These are phyloP conservation scores for Trichomonas tenax DNA, from an alignment of 208 protist species.

Conservation along the genomic window DNA sequence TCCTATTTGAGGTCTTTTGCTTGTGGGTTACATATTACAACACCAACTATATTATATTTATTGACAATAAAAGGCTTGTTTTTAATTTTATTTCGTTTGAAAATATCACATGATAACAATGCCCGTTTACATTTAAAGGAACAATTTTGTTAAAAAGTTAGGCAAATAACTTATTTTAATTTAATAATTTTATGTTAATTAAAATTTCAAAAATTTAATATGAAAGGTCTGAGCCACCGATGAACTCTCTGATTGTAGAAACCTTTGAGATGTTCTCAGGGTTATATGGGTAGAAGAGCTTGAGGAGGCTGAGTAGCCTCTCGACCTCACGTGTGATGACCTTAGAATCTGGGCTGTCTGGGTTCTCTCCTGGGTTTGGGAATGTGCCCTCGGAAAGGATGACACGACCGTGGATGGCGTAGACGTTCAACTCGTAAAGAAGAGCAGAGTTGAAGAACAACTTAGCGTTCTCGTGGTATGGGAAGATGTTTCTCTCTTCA, in stretches of 20 bases:
- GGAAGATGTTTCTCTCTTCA: slow-evolving; percentile 18
- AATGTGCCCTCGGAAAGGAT: background rate
- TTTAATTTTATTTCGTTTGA: too few relatives aligned
- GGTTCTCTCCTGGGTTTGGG: background rate
- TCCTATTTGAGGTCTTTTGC: too few relatives aligned
- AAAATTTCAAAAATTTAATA: background rate
- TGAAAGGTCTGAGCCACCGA: background rate
- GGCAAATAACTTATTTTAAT: too few relatives aligned
- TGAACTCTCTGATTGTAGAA: background rate
- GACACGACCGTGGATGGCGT: background rate
- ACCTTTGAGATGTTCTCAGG: background rate
- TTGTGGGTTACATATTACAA: too few relatives aligned
- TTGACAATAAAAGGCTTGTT: too few relatives aligned
- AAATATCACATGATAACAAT: too few relatives aligned
- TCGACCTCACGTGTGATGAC: background rate
- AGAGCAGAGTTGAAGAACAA: slow-evolving; percentile 8
- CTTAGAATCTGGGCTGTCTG: background rate
- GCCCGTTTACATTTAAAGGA: too few relatives aligned
- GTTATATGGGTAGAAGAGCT: background rate
- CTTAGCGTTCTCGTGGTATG: background rate
- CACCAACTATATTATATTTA: too few relatives aligned
- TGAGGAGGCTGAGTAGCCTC: background rate
- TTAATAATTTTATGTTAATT: too few relatives aligned
- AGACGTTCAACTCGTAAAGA: background rate
- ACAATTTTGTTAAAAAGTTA: too few relatives aligned